Conservation (phyloP, 1,284 basidiomycete genomes). For the Pterula multifida region DNA sequence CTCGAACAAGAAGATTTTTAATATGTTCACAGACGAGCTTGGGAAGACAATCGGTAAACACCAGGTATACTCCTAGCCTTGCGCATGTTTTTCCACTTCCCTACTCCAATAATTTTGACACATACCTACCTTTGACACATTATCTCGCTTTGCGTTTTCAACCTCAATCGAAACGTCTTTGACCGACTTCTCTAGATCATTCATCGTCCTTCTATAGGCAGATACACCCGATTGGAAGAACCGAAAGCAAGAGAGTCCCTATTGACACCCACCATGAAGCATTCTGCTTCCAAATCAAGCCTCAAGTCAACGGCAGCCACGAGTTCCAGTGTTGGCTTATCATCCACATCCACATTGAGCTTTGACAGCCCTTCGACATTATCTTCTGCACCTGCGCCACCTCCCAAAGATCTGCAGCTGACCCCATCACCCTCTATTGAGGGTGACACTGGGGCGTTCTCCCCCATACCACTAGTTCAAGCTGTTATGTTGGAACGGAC, state of each 20-base stretch:
- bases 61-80: conserved; percentile 34
- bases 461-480: conserved; percentile 56
- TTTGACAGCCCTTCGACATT: conserved; percentile 19
- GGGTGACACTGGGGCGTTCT: conserved; percentile 25
- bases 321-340: conserved; percentile 14
- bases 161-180: not conserved
- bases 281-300: conserved; percentile 42
- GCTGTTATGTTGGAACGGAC: conserved; percentile 82
- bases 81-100: conserved; percentile 3
- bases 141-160: conserved; percentile 4
- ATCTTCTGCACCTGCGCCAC: conserved; percentile 18
- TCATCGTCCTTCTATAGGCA: conserved; percentile 75
- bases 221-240: conserved; percentile 73
- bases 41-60: conserved; percentile 90
- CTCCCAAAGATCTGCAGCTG: conserved; percentile 12
- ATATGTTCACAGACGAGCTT: conserved; percentile 84
- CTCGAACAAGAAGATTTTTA: conserved; percentile 77
- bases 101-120: not conserved
- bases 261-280: conserved; percentile 56
- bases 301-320: conserved; percentile 19
- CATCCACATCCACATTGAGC: conserved; percentile 27
- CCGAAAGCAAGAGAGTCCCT: conserved; percentile 83
- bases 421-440: not conserved
- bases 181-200: conserved; percentile 33
- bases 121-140: not conserved